Percentiles rank a stretch among this genome's conserved stretches.
Conservation (phyloP, 163 green algal genomes). For the Coccomyxa subellipsoidea region DNA sequence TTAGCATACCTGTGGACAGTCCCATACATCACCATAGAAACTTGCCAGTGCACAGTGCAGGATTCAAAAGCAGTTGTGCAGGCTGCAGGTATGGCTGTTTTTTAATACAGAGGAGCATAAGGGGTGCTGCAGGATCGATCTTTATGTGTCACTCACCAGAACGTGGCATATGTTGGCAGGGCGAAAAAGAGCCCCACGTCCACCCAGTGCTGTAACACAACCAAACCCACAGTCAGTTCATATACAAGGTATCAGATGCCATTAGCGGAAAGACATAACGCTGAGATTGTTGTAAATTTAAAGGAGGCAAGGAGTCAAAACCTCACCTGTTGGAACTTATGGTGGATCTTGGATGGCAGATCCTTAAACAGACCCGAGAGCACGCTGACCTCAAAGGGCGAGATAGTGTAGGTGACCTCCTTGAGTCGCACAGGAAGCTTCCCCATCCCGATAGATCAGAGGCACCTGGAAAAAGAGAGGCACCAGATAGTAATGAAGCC, state of each 20-base stretch:
- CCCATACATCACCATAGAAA: background rate
- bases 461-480: background rate
- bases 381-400: conserved; percentile 75
- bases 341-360: conserved; percentile 60
- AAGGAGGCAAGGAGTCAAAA: background rate
- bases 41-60: too few species aligned
- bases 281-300: background rate
- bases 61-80: too few species aligned
- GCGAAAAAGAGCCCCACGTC: conserved; percentile 23
- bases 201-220: conserved; percentile 31
- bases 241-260: background rate
- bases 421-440: conserved; percentile 61
- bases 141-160: conserved; percentile 24
- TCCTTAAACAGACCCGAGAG: conserved; percentile 79
- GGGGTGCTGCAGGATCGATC: too few species aligned
- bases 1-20: conserved; percentile 31
- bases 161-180: conserved; percentile 17
- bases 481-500: too few species aligned
- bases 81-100: too few species aligned
- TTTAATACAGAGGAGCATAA: too few species aligned
- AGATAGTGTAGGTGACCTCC: conserved; percentile 86
- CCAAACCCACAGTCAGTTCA: background rate
- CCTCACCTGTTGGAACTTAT: conserved; percentile 60
- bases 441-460: conserved; percentile 36
- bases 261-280: background rate